These are phyloP conservation scores for Detonula confervacea DNA, from an alignment of 352 stramenopile genomes.

Conservation along the genomic window DNA sequence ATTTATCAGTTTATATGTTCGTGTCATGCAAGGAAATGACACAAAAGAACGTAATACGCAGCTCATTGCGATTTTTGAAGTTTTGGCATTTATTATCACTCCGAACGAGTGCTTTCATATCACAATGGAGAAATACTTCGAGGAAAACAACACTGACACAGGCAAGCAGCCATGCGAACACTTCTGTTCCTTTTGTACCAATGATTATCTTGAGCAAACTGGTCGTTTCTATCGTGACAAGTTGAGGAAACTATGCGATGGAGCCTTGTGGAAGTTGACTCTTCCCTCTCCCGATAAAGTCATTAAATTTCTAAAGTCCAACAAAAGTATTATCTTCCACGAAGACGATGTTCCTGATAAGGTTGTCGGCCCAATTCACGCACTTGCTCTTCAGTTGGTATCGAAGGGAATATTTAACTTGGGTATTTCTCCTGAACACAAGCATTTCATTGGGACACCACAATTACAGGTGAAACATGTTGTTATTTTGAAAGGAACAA, in stretches of 20 bases:
- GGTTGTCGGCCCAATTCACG: slow-evolving; percentile 13
- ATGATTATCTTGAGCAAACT: not conserved
- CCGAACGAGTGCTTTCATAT: not conserved
- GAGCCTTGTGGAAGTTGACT: too few relatives aligned
- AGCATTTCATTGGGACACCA: not conserved
- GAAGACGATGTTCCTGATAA: not conserved
- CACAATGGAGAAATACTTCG: not conserved
- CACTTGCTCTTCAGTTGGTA: slow-evolving; percentile 16
- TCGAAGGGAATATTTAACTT: slow-evolving; percentile 7
- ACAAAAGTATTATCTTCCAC: slow-evolving; percentile 17
- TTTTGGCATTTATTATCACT: not conserved
- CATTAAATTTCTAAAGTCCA: not conserved
- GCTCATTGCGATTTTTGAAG: not conserved
- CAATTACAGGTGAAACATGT: not conserved
- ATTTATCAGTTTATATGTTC: slow-evolving; percentile 1
- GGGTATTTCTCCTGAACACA: slow-evolving; percentile 5
- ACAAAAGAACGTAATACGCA: not conserved
- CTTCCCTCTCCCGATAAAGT: too few relatives aligned
- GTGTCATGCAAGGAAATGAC: not conserved
- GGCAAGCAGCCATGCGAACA: not conserved
- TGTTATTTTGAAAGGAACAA: not conserved
- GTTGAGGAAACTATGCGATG: too few relatives aligned
- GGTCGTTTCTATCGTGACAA: not conserved
- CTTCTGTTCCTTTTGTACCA: not conserved
- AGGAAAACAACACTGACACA: not conserved